Base-by-base conservation (phyloP, 495 filamentous ascomycete genomes). In the Neurospora sp. region DNA sequence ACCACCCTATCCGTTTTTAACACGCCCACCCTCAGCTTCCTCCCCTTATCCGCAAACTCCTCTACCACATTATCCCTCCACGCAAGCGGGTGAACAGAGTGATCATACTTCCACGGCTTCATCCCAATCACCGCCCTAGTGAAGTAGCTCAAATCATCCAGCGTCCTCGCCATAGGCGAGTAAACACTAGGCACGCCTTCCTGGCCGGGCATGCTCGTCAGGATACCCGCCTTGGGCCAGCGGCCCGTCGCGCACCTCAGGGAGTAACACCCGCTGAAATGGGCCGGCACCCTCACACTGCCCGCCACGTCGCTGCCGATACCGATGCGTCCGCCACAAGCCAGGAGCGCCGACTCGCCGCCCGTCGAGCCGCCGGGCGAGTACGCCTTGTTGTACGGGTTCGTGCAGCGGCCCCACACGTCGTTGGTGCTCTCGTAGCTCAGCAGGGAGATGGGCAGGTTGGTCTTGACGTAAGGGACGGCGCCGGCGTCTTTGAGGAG, bases 221-320 rank as follows among this genome's bases (percentile, higher is more conserved):
- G 85, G 75, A 93, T 91, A 7, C 95, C 96, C 46, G 85, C 86
- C 79, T 96, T 96, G 5, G 94, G 94, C 93, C 96, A 99, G 37
- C 96, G 87, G 20, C 96, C 95, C n/a, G 93, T 97, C n/a, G 91
- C 94, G 81, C 96, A 99, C 62, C 94, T 89, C 27, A 99, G 81
- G 3, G 91, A 90, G 80, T 97, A 98, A 79, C 97, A 94, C 4
- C 96, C 96, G 39, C 90, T 91, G 85, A 92, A 98, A 70, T 97
- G 94, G 4, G 96, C 95, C 4, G 96, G 96, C 18, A 88, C 91
- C 38, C 96, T 87, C 2, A 99, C 96, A 11, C 92, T 95, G 12
- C 96, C 96, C 49, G 96, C 95, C 11, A 98, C 95, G 79, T 98
- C 96, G 16, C 93, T 95, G 40, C 96, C 96, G 76, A 99, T 91